Percentiles rank a stretch among this genome's conserved stretches.
Evolutionary conservation across 352 stramenopile genomes (phyloP).

Genomic region (Globisporangium polare): DNA sequence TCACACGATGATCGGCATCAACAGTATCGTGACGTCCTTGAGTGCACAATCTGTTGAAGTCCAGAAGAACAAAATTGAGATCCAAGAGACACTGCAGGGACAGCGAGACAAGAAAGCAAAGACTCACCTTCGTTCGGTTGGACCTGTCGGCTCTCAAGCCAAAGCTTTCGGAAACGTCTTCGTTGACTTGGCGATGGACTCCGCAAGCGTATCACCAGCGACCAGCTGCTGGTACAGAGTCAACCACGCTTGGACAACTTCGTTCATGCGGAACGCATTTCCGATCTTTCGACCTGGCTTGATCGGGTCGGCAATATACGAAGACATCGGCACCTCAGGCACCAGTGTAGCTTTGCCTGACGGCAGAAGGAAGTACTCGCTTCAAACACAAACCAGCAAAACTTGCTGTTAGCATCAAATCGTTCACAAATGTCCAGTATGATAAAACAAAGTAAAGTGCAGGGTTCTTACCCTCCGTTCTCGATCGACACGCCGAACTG

Average conservation of each 20-base stretch:
- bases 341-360: constrained; percentile 35
- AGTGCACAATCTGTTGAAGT: neutral
- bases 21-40: neutral
- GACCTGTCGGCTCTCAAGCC: neutral
- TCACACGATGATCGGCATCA: neutral
- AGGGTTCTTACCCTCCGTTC: constrained; percentile 51
- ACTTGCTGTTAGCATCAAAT: neutral
- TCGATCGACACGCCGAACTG: constrained; percentile 73
- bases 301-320: constrained; percentile 76
- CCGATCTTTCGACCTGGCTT: constrained; percentile 61
- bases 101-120: neutral
- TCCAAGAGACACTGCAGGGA: neutral
- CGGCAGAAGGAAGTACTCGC: constrained; percentile 69
- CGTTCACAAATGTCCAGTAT: neutral
- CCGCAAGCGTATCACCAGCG: constrained; percentile 19
- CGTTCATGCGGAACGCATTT: constrained; percentile 80
- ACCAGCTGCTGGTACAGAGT: constrained; percentile 30
- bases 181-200: constrained; percentile 4
- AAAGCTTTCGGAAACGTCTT: neutral
- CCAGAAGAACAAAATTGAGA: neutral
- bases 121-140: constrained; percentile 1
- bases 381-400: constrained; percentile 20
- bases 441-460: neutral
- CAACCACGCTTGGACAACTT: constrained; percentile 49
- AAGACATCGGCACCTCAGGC: constrained; percentile 38